Conservation (phyloP, 164 flowering plant genomes). For the Litsea cubeba region DNA sequence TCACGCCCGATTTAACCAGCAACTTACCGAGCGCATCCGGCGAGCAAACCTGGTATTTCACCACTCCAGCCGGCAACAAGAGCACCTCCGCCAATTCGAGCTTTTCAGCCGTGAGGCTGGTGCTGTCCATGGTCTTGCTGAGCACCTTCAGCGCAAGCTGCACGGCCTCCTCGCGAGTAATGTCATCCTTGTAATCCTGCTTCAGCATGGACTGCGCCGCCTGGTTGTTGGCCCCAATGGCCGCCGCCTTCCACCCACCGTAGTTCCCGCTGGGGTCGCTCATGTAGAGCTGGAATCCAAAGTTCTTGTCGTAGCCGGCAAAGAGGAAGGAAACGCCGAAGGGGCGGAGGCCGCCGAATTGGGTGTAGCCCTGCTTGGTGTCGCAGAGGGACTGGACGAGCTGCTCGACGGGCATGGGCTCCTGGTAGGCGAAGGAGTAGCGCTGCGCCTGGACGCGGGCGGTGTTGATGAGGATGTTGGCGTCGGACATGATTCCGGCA, state of each 20-base stretch:
- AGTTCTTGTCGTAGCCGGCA: constrained; percentile 20
- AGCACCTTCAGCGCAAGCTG: constrained; percentile 21
- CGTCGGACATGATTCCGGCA: constrained; percentile 24
- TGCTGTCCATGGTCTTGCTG: constrained; percentile 22
- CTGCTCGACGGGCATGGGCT: constrained; percentile 24
- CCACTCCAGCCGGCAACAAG: constrained; percentile 14
- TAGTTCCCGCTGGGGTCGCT: constrained; percentile 22
- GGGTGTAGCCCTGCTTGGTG: constrained; percentile 23
- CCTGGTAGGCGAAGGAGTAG: constrained; percentile 14
- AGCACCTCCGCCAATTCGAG: constrained; percentile 18
- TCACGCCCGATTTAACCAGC: constrained; percentile 20
- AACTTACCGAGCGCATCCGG: constrained; percentile 13
- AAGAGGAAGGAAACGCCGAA: constrained; percentile 21
- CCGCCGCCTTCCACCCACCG: constrained; percentile 23
- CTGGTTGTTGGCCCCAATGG: constrained; percentile 19
- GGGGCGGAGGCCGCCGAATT: constrained; percentile 24
- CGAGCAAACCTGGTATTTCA: constrained; percentile 20
- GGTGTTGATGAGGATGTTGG: constrained; percentile 20
- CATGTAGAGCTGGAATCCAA: constrained; percentile 19
- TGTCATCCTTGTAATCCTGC: constrained; percentile 22
- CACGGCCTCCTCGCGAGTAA: constrained; percentile 18
- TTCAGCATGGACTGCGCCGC: constrained; percentile 23
- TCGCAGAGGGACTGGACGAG: constrained; percentile 18
- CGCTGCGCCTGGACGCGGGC: constrained; percentile 25
- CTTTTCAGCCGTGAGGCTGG: constrained; percentile 20